Evolutionary conservation across 2,329 filamentous ascomycete species (phyloP), one percentile per base, ranked within the genome.

Genomic region (Daldinia sp.): DNA sequence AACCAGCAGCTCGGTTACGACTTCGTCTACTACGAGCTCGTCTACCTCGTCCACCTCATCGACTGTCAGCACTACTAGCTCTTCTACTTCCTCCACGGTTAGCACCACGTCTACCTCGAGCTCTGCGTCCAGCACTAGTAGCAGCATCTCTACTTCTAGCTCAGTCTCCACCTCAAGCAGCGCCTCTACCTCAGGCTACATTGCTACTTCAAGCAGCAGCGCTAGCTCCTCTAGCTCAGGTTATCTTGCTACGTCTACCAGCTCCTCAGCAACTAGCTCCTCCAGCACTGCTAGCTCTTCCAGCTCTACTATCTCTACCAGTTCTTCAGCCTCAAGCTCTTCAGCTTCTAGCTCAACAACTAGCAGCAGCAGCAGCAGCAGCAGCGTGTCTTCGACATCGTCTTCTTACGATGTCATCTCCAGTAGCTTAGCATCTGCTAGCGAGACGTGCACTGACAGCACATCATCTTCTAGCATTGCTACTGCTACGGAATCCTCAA

Each of bases 1-100:
- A 4, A 60, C 63, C 4, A 71, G 60, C n/a, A 69, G 62, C 63
- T 69, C 71, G 9, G 44, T 44, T 35, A 39, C 46, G 9, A 60
- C 57, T 26, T 54, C 62, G 20, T 64, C 69, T n/a, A 56, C 62
- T 5, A 60, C 53, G 15, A 68, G 35, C 28, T 61, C 63, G 4
- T 44, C 67, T 9, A 57, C 37, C 30, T 55, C 44, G 1, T 54
- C 60, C 20, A 60, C 55, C 28, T 18, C 48, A 12, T 65, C 67
- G 13, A 41, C 46, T 7, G 26, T 50, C n/a, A 50, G 46, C 46
- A 50, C 46, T 13, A 57, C 37, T 6, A 55, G 18, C 23, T 55
- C 51, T 2, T 55, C 56, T 39, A 61, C 50, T 26, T 30, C 46
- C 13, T 53, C 48, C 15, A 57, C 60, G 1, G 41, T 51, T 13